Conservation (phyloP, 345 rosid genomes). For the Lepidium didymum region DNA sequence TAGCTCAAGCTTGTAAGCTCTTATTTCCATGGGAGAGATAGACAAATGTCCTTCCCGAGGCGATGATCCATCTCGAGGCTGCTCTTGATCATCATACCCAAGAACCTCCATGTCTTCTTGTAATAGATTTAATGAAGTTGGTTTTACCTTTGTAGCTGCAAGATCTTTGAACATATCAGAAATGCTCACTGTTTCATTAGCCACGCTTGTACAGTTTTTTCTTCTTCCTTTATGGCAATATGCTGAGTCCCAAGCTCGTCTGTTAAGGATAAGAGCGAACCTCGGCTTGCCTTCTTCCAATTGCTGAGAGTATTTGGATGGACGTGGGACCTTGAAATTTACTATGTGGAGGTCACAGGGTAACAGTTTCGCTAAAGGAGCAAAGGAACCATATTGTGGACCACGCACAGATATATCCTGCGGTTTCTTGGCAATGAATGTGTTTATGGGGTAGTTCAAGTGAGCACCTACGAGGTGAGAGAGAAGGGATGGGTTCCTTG, state of each 20-base stretch:
- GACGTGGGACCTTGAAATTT: conserved; percentile 78
- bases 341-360: conserved; percentile 94
- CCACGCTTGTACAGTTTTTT: conserved; percentile 50
- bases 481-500: conserved; percentile 75
- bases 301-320: conserved; percentile 57
- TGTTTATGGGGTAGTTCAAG: conserved; percentile 75
- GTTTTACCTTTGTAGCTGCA: conserved; percentile 45
- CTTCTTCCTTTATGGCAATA: conserved; percentile 57
- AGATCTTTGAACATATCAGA: conserved; percentile 71
- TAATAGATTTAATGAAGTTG: conserved; percentile 86
- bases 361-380: conserved; percentile 62
- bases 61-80: conserved; percentile 31
- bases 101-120: conserved; percentile 71
- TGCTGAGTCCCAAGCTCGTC: conserved; percentile 74
- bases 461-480: conserved; percentile 69
- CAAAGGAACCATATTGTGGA: conserved; percentile 43
- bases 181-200: conserved; percentile 61
- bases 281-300: conserved; percentile 41
- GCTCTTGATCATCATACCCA: conserved; percentile 58
- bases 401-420: conserved; percentile 53
- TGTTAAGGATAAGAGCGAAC: conserved; percentile 60
- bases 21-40: conserved; percentile 92
- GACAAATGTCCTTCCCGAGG: conserved; percentile 47
- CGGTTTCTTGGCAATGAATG: conserved; percentile 70
- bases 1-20: conserved; percentile 84